phyloP scores from a whole-genome alignment of 176 grass and related monocot species.

The Carex pumila region DNA sequence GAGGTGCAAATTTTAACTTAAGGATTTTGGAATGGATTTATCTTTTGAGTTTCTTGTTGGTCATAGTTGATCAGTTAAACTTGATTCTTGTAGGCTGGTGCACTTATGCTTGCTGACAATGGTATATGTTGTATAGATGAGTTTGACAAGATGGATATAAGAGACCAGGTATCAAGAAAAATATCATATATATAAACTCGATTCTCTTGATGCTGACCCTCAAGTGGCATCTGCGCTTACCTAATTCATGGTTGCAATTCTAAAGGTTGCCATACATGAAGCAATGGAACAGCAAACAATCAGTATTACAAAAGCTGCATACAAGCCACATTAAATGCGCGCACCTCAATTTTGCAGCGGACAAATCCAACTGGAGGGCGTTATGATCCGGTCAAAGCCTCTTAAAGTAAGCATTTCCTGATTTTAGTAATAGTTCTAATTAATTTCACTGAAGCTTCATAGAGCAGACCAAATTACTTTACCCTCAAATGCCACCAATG shows the following conservation, averaged over 20 bases:
- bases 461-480: background rate
- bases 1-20: slow-evolving; percentile 41
- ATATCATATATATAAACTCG: slow-evolving; percentile 18
- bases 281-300: slow-evolving; percentile 99
- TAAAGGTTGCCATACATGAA: slow-evolving; percentile 98
- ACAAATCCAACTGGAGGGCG: slow-evolving; percentile 92
- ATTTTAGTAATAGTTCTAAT: background rate
- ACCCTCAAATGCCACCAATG: slow-evolving; percentile 10
- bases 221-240: background rate
- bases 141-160: slow-evolving; percentile 99
- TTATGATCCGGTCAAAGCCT: slow-evolving; percentile 91
- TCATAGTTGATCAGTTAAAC: background rate
- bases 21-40: background rate
- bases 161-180: slow-evolving; percentile 53
- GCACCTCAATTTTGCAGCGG: slow-evolving; percentile 96
- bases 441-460: background rate
- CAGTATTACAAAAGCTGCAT: slow-evolving; percentile 99
- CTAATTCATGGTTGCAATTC: slow-evolving; percentile 12
- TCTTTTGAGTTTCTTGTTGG: slow-evolving; percentile 10
- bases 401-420: slow-evolving; percentile 50
- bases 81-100: slow-evolving; percentile 69
- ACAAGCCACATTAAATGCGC: slow-evolving; percentile 94
- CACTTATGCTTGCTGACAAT: slow-evolving; percentile 98
- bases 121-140: slow-evolving; percentile 97
- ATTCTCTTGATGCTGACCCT: slow-evolving; percentile 5